Percentiles rank a stretch among this genome's conserved stretches.
phyloP scores from a whole-genome alignment of 805 yeast genomes.

The Kazachstania viticola region DNA sequence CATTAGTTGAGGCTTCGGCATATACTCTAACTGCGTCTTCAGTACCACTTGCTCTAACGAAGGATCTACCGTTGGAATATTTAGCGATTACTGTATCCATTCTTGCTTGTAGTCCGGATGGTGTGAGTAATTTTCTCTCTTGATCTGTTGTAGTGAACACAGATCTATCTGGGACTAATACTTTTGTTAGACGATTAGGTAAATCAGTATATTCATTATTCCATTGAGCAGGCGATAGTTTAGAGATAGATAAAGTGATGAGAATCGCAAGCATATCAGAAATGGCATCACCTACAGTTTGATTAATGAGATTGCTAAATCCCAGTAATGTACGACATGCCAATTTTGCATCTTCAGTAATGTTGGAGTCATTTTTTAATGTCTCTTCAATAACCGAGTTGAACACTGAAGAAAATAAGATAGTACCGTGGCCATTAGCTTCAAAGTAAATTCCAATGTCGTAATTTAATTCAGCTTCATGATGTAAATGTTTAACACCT shows the following conservation, averaged over 20 bases:
- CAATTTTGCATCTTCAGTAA: constrained; percentile 12
- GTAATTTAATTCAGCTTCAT: constrained; percentile 65
- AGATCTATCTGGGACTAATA: constrained; percentile 70
- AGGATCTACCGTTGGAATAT: constrained; percentile 60
- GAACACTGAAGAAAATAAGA: constrained; percentile 56
- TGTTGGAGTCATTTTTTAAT: constrained; percentile 26
- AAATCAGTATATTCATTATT: constrained; percentile 65
- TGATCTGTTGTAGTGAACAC: constrained; percentile 80
- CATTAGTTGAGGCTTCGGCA: constrained; percentile 63
- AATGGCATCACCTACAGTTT: constrained; percentile 97
- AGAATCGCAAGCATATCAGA: constrained; percentile 80
- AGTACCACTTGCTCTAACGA: constrained; percentile 95
- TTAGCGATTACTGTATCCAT: constrained; percentile 56
- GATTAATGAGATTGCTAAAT: constrained; percentile 71
- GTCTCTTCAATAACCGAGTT: constrained; percentile 26
- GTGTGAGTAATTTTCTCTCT: constrained; percentile 69
- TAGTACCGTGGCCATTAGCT: constrained; percentile 99
- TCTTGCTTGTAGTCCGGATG: constrained; percentile 61
- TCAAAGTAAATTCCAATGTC: constrained; percentile 94
- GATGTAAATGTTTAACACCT: constrained; percentile 94
- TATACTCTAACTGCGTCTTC: constrained; percentile 95
- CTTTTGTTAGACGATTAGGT: constrained; percentile 78
- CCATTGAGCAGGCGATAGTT: constrained; percentile 62
- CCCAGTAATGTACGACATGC: constrained; percentile 36
- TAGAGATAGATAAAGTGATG: constrained; percentile 44